Conservation (phyloP, 306 rosid species). For the Cyamopsis tetragonoloba region DNA sequence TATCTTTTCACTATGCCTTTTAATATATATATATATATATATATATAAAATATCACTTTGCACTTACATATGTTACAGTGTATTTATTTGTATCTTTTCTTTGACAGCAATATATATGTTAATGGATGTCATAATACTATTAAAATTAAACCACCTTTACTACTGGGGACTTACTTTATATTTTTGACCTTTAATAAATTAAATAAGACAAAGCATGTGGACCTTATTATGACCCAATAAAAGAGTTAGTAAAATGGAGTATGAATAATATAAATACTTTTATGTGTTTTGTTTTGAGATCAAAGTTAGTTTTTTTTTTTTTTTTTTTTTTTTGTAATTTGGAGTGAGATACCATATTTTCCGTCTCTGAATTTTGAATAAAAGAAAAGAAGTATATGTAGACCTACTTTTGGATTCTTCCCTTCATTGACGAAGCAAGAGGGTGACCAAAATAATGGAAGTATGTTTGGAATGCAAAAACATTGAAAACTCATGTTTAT, state of each 20-base stretch:
- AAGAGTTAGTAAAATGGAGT: no score
- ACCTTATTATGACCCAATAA: no score
- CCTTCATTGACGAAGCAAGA: slow-evolving; percentile 19
- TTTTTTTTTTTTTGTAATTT: no score
- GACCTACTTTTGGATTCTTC: slow-evolving; percentile 22
- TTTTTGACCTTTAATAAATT: background rate
- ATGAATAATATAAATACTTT: no score
- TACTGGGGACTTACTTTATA: background rate
- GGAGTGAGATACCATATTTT: no score
- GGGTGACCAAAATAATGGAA: slow-evolving; percentile 34
- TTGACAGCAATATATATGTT: background rate
- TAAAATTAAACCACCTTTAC: background rate
- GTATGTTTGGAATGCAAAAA: slow-evolving; percentile 24
- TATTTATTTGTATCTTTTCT: background rate
- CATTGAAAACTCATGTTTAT: slow-evolving; percentile 19
- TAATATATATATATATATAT: no score
- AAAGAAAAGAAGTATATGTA: no score
- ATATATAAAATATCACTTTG: no score
- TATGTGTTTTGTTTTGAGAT: no score
- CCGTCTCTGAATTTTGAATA: no score
- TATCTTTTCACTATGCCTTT: no score
- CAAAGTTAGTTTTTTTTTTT: no score
- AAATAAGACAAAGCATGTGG: slow-evolving; percentile 1
- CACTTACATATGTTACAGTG: background rate
- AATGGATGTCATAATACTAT: slow-evolving; percentile 25